A percentile compares a stretch with the other conserved stretches of the same genome.
phyloP scores from a whole-genome alignment of 176 grass and related monocot species.

The Urochloa ruziziensis region DNA sequence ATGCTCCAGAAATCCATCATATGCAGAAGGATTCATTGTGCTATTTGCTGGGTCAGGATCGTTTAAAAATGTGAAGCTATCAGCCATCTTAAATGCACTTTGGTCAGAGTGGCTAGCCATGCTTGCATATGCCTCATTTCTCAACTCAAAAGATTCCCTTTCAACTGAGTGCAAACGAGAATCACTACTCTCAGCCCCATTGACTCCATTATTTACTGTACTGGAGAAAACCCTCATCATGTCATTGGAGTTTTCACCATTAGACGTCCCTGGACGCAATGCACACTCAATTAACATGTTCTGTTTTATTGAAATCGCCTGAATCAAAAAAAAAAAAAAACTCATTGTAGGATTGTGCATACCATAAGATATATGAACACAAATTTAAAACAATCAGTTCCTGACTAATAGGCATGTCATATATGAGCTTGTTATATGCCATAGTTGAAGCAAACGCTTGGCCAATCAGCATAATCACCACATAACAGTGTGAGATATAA shows the following conservation, averaged over 20 bases:
- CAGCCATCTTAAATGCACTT: constrained; percentile 10
- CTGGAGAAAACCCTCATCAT: constrained; percentile 41
- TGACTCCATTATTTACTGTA: constrained; percentile 30
- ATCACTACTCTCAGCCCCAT: background rate
- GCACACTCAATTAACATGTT: constrained; percentile 75
- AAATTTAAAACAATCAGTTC: background rate
- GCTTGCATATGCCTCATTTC: background rate
- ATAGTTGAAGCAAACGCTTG: background rate
- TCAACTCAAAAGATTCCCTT: constrained; percentile 1
- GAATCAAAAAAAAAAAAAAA: constrained; percentile 32
- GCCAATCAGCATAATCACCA: background rate
- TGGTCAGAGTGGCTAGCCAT: background rate
- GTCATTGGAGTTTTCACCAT: constrained; percentile 16
- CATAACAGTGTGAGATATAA: background rate
- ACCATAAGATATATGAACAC: background rate
- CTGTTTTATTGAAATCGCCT: constrained; percentile 89
- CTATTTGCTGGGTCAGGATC: constrained; percentile 5
- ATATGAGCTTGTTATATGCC: background rate
- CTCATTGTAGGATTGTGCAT: background rate
- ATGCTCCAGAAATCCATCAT: constrained; percentile 56
- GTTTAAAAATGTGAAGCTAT: constrained; percentile 20
- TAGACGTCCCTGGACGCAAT: constrained; percentile 32
- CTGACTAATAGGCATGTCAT: background rate
- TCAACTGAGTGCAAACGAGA: constrained; percentile 12
- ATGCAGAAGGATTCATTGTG: constrained; percentile 21